Conservation (phyloP, 2,329 filamentous ascomycete species). For the Aaosphaeria arxii region DNA sequence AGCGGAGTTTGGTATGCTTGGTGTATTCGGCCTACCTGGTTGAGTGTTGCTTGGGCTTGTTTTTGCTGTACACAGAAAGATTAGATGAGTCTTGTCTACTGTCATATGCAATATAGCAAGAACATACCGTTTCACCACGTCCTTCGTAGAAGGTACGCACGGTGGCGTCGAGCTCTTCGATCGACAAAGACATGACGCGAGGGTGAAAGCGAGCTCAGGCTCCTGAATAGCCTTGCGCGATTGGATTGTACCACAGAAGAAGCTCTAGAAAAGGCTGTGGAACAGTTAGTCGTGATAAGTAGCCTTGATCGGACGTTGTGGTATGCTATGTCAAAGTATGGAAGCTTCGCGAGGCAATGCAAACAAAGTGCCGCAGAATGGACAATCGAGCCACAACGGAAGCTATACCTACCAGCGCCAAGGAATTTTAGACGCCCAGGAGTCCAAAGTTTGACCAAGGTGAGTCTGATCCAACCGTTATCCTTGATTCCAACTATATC, state of each 20-base stretch:
- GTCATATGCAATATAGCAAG: slow-evolving; percentile 79
- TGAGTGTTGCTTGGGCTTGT: slow-evolving; percentile 86
- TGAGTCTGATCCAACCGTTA: too few species aligned
- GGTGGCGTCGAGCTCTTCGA: slow-evolving; percentile 93
- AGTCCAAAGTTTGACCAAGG: too few species aligned
- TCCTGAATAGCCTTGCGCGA: slow-evolving; percentile 27
- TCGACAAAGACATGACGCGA: slow-evolving; percentile 62
- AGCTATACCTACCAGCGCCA: too few species aligned
- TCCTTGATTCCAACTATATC: too few species aligned
- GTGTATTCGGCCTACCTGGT: slow-evolving; percentile 67
- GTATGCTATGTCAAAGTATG: neutral
- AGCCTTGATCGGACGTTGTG: slow-evolving; percentile 3
- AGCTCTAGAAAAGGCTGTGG: slow-evolving; percentile 4
- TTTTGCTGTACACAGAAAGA: slow-evolving; percentile 68
- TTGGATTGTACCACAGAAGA: slow-evolving; percentile 5
- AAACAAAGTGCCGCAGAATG: too few species aligned
- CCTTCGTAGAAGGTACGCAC: slow-evolving; percentile 98
- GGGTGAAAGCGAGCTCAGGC: slow-evolving; percentile 29
- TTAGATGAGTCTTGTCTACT: slow-evolving; percentile 87
- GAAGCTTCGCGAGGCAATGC: too few species aligned
- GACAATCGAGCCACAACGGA: too few species aligned
- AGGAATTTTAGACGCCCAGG: too few species aligned
- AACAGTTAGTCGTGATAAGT: neutral
- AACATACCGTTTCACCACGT: slow-evolving; percentile 81
- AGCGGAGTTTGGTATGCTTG: neutral